Conservation (phyloP, 495 filamentous ascomycete genomes). For the Arthonia radiata region DNA sequence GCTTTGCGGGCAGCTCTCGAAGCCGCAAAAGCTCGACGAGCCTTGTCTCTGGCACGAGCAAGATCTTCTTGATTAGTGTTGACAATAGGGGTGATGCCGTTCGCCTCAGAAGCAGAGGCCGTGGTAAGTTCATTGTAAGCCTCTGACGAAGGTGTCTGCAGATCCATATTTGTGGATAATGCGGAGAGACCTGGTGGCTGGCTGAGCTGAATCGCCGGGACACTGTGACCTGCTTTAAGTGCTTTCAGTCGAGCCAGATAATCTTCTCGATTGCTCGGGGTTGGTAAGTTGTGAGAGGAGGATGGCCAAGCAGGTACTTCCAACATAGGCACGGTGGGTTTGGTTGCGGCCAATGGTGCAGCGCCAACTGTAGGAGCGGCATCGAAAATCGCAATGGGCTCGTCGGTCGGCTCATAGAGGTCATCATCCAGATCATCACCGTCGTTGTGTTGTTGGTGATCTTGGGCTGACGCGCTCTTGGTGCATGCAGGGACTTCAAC, state of each 20-base stretch:
- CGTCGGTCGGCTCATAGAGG: neutral
- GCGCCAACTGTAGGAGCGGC: neutral
- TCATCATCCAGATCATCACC: neutral
- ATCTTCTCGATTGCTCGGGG: conserved; percentile 50
- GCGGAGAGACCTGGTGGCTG: too few species aligned
- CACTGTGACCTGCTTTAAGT: conserved; percentile 23
- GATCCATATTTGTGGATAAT: too few species aligned
- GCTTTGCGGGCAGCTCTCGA: conserved; percentile 1
- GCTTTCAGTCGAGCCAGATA: conserved; percentile 51
- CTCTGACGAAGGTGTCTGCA: too few species aligned
- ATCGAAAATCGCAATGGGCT: neutral
- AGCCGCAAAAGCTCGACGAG: neutral
- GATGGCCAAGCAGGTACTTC: too few species aligned
- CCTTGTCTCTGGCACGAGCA: neutral
- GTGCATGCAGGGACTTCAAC: conserved; percentile 16
- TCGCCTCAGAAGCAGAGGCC: too few species aligned
- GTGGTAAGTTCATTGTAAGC: too few species aligned
- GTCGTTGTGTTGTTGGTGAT: neutral
- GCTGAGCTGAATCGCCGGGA: too few species aligned
- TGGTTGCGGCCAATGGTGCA: neutral
- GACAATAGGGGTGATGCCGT: too few species aligned
- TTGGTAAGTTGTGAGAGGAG: too few species aligned
- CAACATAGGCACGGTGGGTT: neutral
- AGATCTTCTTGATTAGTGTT: too few species aligned
- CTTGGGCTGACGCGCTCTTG: neutral